Conservation (phyloP, 805 yeast species). For the Metschnikowia kunwiensis region DNA sequence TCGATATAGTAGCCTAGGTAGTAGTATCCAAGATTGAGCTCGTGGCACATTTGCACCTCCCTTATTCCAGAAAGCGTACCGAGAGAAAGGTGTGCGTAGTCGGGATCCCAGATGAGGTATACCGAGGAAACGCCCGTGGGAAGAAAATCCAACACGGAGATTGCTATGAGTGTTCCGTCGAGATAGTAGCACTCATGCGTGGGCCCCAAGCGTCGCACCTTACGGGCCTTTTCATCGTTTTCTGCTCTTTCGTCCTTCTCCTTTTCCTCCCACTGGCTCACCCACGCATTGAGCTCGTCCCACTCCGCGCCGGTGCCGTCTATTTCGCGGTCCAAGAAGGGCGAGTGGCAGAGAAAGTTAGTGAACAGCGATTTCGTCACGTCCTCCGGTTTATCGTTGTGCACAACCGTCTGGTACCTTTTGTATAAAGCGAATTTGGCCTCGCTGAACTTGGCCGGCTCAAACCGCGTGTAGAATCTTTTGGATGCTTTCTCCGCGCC, state of each 20-base stretch:
- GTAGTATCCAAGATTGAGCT: slow-evolving; percentile 51
- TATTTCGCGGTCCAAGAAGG: slow-evolving; percentile 42
- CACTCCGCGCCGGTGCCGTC: slow-evolving; percentile 32
- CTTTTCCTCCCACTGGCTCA: slow-evolving; percentile 20
- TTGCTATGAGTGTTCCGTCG: slow-evolving; percentile 61
- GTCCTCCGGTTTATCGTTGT: slow-evolving; percentile 54
- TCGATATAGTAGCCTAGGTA: slow-evolving; percentile 79
- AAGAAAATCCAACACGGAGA: slow-evolving; percentile 73
- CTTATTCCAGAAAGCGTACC: slow-evolving; percentile 77
- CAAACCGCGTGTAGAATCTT: slow-evolving; percentile 46
- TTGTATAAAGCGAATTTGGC: slow-evolving; percentile 64
- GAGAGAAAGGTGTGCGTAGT: slow-evolving; percentile 59
- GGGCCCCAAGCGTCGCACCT: slow-evolving; percentile 47
- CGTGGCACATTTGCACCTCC: slow-evolving; percentile 56
- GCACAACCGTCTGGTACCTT: slow-evolving; percentile 70
- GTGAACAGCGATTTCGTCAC: slow-evolving; percentile 48
- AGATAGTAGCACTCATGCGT: slow-evolving; percentile 76
- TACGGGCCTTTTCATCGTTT: background rate
- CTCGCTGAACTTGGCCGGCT: slow-evolving; percentile 46
- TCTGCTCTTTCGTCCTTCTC: slow-evolving; percentile 14
- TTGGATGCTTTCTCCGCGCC: slow-evolving; percentile 38
- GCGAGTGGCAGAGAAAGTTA: slow-evolving; percentile 66
- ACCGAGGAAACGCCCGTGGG: slow-evolving; percentile 79
- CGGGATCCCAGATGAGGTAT: slow-evolving; percentile 87
- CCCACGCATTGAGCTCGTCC: slow-evolving; percentile 44